Evolutionary conservation across 2,329 filamentous ascomycete species (phyloP), one percentile per base, ranked within the genome.

Genomic region (Penicillium frequentans): DNA sequence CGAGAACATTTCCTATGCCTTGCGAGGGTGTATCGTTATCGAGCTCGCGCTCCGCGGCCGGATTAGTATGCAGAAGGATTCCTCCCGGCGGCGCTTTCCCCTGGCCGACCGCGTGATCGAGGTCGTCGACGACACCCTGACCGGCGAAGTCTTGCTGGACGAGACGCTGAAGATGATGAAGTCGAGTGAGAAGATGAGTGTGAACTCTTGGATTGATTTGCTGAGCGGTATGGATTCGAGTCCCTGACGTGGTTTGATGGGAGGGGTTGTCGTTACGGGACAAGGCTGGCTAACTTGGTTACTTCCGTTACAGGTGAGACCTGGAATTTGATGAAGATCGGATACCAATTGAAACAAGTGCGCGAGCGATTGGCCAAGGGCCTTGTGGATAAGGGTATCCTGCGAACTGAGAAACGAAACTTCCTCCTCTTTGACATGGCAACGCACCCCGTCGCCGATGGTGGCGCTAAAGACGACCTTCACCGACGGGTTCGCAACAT

Each of bases 111-210:
- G 95, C 66, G 83, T 95, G 67, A 97, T 99, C 76, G 95, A 99
- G 79, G 95, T 99, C 64, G 87, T 98, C 72, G 95, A 99, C 77
- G 93, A 97, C 73, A 93, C 92, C 58, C 83, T 97, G 72, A 99
- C 95, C 6, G 95, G 95, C 67, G 95, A 99, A 80, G 95, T 98
- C 63, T 84, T 99, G 69, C 85, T 99, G 71, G 95, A 99, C 78
- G 95, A 99, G 81, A 91, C 95, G 58, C 82, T 99, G 72, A 99
- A 99, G 83, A 96, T 99, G 93, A 99, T 99, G 93, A 99, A 99
- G 84, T 88, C 90, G 68, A 97, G 92, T 77, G 95, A 99, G 82
- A 97, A 96, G 84, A 98, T 99, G 95, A 98, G 95, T 77, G 95
- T 99, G 66, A 95, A 91, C 81, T 91, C 91, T 46, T 99, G 95